Percentiles rank a stretch among this genome's conserved stretches.
phyloP scores from a whole-genome alignment of 2,329 filamentous ascomycete genomes.

The Colletotrichum euphorbiae region DNA sequence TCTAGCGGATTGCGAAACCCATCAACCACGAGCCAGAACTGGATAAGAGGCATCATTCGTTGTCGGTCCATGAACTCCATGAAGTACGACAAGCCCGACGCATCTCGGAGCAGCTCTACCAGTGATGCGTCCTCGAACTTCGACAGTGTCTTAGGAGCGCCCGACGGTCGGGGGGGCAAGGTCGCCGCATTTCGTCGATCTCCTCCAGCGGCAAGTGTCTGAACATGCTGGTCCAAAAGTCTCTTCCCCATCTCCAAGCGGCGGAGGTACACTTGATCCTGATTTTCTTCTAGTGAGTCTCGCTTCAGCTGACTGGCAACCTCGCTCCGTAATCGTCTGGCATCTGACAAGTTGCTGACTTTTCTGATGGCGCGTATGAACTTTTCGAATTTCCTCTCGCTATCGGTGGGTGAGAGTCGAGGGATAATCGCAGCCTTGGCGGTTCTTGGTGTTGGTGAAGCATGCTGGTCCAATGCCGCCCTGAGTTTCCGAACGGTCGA shows the following conservation, averaged over 20 bases:
- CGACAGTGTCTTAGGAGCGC: constrained; percentile 53
- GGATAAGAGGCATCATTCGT: constrained; percentile 86
- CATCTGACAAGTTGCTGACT: constrained; percentile 91
- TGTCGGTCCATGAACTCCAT: constrained; percentile 99
- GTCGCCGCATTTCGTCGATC: constrained; percentile 54
- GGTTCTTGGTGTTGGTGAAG: constrained; percentile 79
- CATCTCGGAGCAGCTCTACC: constrained; percentile 87
- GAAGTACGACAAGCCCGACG: constrained; percentile 94
- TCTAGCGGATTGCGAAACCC: constrained; percentile 95
- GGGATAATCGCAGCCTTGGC: constrained; percentile 78
- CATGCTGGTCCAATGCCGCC: constrained; percentile 93
- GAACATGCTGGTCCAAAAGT: constrained; percentile 89
- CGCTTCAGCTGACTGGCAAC: constrained; percentile 91
- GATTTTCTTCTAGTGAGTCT: constrained; percentile 80
- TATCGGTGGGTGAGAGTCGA: constrained; percentile 82
- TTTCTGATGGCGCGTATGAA: constrained; percentile 92
- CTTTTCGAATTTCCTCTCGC: constrained; percentile 91
- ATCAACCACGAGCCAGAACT: constrained; percentile 99
- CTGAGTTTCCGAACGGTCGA: constrained; percentile 94
- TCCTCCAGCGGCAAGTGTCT: constrained; percentile 78
- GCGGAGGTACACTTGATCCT: constrained; percentile 88
- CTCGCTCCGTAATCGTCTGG: constrained; percentile 90
- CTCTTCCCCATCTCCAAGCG: constrained; percentile 92
- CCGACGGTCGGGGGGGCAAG: constrained; percentile 30
- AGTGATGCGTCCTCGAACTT: constrained; percentile 80